Conservation (phyloP, 78 protist species). For the Tieghemostelium lacteum region DNA sequence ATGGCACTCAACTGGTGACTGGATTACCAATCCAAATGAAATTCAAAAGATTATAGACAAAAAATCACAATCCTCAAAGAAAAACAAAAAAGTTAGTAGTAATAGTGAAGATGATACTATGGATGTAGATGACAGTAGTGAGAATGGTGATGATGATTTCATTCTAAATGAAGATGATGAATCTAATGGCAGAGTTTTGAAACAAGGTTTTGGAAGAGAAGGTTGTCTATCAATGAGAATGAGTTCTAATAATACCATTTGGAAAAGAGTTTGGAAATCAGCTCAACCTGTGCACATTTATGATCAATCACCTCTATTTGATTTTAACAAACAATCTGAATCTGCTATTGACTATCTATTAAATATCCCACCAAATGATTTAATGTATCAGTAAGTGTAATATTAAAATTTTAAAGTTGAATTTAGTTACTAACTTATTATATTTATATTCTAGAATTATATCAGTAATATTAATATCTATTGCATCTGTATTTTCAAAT, state of each 20-base stretch:
- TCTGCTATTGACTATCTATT: conserved; percentile 17
- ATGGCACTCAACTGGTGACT: conserved; percentile 69
- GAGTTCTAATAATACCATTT: conserved; percentile 26
- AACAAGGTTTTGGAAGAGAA: conserved; percentile 41
- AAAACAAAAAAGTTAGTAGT: not conserved
- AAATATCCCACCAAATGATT: conserved; percentile 22
- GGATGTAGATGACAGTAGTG: conserved; percentile 7
- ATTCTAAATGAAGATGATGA: conserved; percentile 33
- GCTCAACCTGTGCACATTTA: conserved; percentile 24
- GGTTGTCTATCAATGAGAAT: conserved; percentile 47
- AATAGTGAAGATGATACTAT: not conserved
- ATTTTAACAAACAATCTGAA: conserved; percentile 41
- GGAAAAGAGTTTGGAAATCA: conserved; percentile 53
- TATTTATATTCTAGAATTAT: conserved; percentile 9
- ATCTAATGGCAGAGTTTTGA: conserved; percentile 48
- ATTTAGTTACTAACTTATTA: not conserved
- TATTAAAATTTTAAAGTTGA: not conserved
- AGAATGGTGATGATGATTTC: conserved; percentile 22
- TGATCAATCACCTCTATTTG: conserved; percentile 57
- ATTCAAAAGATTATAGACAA: not conserved
- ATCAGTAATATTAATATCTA: conserved; percentile 33
- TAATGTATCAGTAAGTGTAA: conserved; percentile 43
- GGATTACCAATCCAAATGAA: conserved; percentile 32
- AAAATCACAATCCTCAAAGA: not conserved
- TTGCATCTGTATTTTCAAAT: conserved; percentile 39